Percentiles rank a stretch among this genome's conserved stretches.
Conservation (phyloP, 2,329 filamentous ascomycete species). For the Pyrenochaeta sp. region DNA sequence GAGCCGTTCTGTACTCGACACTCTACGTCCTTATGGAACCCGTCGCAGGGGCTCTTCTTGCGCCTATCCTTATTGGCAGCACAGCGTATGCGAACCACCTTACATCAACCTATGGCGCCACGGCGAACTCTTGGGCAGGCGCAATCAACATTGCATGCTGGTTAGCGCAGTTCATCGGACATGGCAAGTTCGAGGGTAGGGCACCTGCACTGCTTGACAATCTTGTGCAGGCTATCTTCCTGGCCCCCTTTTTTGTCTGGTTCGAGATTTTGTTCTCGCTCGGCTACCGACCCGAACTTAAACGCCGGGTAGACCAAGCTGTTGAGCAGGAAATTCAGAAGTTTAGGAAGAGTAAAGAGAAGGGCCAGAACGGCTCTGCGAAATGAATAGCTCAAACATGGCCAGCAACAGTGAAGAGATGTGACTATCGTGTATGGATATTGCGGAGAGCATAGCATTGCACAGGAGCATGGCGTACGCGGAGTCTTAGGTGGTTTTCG, state of each 20-base stretch:
- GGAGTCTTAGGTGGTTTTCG: constrained; percentile 16
- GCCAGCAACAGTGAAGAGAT: background rate
- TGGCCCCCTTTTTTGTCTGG: constrained; percentile 97
- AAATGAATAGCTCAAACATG: constrained; percentile 15
- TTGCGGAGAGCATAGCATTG: constrained; percentile 27
- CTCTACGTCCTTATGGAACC: constrained; percentile 94
- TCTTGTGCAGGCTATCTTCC: constrained; percentile 86
- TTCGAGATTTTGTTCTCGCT: constrained; percentile 90
- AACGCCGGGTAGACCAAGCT: constrained; percentile 78
- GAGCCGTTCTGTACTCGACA: constrained; percentile 70
- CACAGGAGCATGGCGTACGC: constrained; percentile 31
- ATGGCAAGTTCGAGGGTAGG: constrained; percentile 86
- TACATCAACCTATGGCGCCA: constrained; percentile 68
- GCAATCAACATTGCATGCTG: constrained; percentile 77
- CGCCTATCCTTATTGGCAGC: constrained; percentile 76
- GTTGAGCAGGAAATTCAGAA: constrained; percentile 81
- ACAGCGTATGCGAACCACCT: constrained; percentile 81
- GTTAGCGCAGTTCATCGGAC: constrained; percentile 90
- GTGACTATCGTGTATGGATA: constrained; percentile 10
- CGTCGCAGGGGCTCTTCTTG: constrained; percentile 82
- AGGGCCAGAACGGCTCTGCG: constrained; percentile 44
- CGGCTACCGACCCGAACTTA: constrained; percentile 89
- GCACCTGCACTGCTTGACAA: constrained; percentile 92
- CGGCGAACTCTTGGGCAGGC: constrained; percentile 71
- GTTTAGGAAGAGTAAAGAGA: constrained; percentile 66